Evolutionary conservation across 2,329 filamentous ascomycete species (phyloP).

Genomic region (Fusarium transvaalense): DNA sequence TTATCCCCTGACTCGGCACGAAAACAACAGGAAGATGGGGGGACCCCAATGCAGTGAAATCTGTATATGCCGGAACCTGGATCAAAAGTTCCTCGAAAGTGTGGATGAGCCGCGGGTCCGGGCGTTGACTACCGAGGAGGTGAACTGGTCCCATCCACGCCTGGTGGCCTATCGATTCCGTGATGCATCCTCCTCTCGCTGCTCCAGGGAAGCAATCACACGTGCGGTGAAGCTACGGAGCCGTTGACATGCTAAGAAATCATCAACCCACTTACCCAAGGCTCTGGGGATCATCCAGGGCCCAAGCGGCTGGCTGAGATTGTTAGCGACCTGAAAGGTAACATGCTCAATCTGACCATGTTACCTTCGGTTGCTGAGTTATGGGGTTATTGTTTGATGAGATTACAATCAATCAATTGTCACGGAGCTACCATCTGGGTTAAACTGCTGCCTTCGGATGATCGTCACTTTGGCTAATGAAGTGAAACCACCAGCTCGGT

Average conservation of each 20-base stretch:
- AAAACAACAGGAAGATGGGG: slow-evolving; percentile 12
- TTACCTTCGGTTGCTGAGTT: slow-evolving; percentile 34
- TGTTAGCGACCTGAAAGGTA: slow-evolving; percentile 26
- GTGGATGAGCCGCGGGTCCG: slow-evolving; percentile 35
- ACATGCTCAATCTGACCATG: slow-evolving; percentile 29
- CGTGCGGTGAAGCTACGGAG: slow-evolving; percentile 27
- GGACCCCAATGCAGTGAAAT: slow-evolving; percentile 31
- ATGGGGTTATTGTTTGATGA: slow-evolving; percentile 23
- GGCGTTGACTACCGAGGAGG: slow-evolving; percentile 32
- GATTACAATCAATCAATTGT: slow-evolving; percentile 17
- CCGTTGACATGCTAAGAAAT: slow-evolving; percentile 1
- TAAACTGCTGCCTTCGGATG: slow-evolving; percentile 31
- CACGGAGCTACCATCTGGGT: slow-evolving; percentile 4
- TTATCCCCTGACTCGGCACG: slow-evolving; percentile 33
- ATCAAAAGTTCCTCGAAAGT: slow-evolving; percentile 36
- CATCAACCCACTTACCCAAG: slow-evolving; percentile 10
- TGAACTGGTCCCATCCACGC: slow-evolving; percentile 16
- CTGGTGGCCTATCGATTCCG: slow-evolving; percentile 16
- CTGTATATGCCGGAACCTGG: slow-evolving; percentile 37
- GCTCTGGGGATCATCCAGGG: slow-evolving; percentile 23
- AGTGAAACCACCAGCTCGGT: slow-evolving; percentile 42
- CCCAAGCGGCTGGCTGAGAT: slow-evolving; percentile 33
- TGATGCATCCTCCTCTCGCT: not conserved
- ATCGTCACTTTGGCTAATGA: slow-evolving; percentile 29
- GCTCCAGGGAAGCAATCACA: slow-evolving; percentile 20